Evolutionary conservation across 495 filamentous ascomycete genomes (phyloP).

Genomic region (Aspergillus taichungensis): DNA sequence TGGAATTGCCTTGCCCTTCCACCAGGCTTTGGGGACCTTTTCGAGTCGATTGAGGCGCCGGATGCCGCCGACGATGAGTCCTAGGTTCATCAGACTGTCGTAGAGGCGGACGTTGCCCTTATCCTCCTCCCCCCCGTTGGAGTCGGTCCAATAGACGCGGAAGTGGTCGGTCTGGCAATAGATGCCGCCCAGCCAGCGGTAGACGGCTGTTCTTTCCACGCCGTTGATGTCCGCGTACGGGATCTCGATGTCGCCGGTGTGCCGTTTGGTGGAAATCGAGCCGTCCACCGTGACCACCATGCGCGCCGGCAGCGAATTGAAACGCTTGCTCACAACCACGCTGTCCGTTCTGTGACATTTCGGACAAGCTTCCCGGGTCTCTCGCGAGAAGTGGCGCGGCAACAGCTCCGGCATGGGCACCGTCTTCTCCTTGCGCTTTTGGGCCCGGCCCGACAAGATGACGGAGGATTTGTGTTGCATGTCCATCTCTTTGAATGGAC

Average conservation of each 20-base stretch:
- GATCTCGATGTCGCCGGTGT: conserved; percentile 24
- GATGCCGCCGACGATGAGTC: conserved; percentile 20
- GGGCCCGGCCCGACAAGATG: neutral
- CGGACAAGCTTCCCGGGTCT: too few species aligned
- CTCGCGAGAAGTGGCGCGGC: conserved; percentile 1
- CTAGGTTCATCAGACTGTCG: conserved; percentile 16
- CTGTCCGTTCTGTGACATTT: too few species aligned
- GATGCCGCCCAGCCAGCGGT: conserved; percentile 39
- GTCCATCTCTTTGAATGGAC: conserved; percentile 4
- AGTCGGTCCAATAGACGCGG: conserved; percentile 30
- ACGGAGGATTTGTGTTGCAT: neutral
- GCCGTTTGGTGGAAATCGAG: conserved; percentile 6
- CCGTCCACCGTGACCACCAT: conserved; percentile 16
- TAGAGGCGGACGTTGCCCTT: conserved; percentile 17
- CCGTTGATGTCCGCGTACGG: conserved; percentile 13
- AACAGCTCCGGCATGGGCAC: conserved; percentile 12
- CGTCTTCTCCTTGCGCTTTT: too few species aligned
- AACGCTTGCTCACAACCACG: too few species aligned
- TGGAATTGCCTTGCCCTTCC: conserved; percentile 11
- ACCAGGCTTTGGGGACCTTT: conserved; percentile 20
- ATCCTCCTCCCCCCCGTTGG: conserved; percentile 16
- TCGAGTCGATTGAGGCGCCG: conserved; percentile 5
- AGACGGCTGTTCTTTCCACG: conserved; percentile 8
- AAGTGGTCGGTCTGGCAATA: conserved; percentile 17
- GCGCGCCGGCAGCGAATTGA: conserved; percentile 18